Evolutionary conservation across 2,329 filamentous ascomycete species (phyloP).

Genomic region (Sporothrix mexicana): DNA sequence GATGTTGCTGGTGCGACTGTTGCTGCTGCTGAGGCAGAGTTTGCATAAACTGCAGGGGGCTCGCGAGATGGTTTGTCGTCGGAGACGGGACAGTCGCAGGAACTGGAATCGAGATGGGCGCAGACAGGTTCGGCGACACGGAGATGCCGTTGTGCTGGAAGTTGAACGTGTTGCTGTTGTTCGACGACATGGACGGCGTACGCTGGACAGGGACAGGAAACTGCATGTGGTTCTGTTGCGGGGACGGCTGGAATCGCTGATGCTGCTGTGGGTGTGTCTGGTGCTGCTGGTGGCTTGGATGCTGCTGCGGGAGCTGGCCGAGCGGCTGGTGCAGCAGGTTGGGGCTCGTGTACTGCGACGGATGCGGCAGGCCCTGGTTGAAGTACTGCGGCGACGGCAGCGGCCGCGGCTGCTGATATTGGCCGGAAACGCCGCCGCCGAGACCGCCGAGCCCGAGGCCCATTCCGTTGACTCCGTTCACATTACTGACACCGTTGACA

Average conservation of each 20-base stretch:
- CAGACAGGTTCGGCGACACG: slow-evolving; percentile 27
- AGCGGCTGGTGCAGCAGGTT: slow-evolving; percentile 30
- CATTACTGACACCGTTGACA: slow-evolving; percentile 10
- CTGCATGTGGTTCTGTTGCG: slow-evolving; percentile 32
- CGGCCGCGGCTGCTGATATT: slow-evolving; percentile 24
- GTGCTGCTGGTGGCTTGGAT: slow-evolving; percentile 23
- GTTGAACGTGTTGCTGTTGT: slow-evolving; percentile 23
- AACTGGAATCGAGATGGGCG: slow-evolving; percentile 30
- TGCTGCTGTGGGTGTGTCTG: slow-evolving; percentile 26
- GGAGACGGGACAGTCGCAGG: slow-evolving; percentile 29
- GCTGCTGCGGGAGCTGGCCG: slow-evolving; percentile 27
- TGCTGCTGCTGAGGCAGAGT: slow-evolving; percentile 30
- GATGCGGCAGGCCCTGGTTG: slow-evolving; percentile 32
- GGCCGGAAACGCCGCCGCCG: not conserved
- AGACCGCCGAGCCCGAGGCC: not conserved
- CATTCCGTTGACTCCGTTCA: slow-evolving; percentile 15
- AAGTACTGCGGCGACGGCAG: slow-evolving; percentile 36
- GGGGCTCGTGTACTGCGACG: slow-evolving; percentile 29
- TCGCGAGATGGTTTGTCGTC: slow-evolving; percentile 28
- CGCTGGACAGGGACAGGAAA: slow-evolving; percentile 31
- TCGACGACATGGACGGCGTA: slow-evolving; percentile 25
- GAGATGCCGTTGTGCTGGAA: slow-evolving; percentile 32
- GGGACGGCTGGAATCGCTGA: slow-evolving; percentile 29
- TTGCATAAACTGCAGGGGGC: slow-evolving; percentile 33
- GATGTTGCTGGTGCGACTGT: slow-evolving; percentile 2